Evolutionary conservation across 2,329 filamentous ascomycete species (phyloP).

Genomic region (Phialophora chinensis): DNA sequence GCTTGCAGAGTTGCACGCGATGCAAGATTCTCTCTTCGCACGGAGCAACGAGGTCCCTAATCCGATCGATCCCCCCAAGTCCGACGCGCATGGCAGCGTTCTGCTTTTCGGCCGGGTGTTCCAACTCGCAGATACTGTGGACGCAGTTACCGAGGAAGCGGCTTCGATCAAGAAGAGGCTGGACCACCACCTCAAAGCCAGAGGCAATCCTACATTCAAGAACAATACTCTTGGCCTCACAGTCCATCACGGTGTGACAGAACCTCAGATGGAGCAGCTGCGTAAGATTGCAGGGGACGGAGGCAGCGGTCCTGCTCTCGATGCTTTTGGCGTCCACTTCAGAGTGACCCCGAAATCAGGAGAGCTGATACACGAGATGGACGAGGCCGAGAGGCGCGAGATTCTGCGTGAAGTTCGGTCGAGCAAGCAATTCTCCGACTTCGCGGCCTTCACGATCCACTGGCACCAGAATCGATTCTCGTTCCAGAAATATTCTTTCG

Average conservation of each 20-base stretch:
- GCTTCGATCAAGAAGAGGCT: slow-evolving; percentile 7
- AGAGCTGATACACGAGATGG: slow-evolving; percentile 10
- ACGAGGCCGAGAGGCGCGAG: slow-evolving; percentile 6
- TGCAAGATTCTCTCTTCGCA: slow-evolving; percentile 8
- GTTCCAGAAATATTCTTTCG: slow-evolving; percentile 14
- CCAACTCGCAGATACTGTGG: neutral
- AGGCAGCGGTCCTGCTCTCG: neutral
- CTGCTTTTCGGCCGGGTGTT: slow-evolving; percentile 12
- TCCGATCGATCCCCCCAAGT: neutral
- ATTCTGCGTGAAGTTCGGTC: slow-evolving; percentile 12
- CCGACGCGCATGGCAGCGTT: neutral
- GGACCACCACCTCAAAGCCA: slow-evolving; percentile 14
- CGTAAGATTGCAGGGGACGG: slow-evolving; percentile 10
- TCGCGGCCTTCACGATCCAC: slow-evolving; percentile 16
- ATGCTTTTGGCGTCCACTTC: slow-evolving; percentile 15
- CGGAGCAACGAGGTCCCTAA: slow-evolving; percentile 4
- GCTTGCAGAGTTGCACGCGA: slow-evolving; percentile 4
- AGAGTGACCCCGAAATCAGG: slow-evolving; percentile 3
- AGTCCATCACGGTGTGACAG: slow-evolving; percentile 7
- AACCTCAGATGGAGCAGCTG: slow-evolving; percentile 13
- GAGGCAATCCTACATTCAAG: neutral
- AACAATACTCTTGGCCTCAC: slow-evolving; percentile 11
- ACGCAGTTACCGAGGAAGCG: neutral
- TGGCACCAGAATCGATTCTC: slow-evolving; percentile 12
- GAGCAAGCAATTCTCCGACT: slow-evolving; percentile 9